A percentile compares a stretch with the other conserved stretches of the same genome.
These are phyloP conservation scores for Herpetospermum pedunculosum DNA, from an alignment of 306 rosid species.

Conservation along the genomic window DNA sequence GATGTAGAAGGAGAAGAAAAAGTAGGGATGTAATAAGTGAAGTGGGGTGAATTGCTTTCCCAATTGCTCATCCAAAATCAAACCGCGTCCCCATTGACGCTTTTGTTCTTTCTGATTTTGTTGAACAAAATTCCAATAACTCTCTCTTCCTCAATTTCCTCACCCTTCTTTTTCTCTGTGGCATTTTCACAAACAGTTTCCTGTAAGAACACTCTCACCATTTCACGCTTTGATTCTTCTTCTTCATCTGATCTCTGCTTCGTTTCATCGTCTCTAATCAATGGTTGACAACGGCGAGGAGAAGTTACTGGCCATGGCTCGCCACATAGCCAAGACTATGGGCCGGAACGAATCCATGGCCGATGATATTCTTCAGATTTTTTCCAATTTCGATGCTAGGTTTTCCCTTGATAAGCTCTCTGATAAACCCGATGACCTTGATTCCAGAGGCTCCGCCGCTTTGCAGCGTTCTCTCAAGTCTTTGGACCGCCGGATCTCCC, in stretches of 20 bases:
- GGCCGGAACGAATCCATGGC: conserved; percentile 71
- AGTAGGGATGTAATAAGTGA: no score
- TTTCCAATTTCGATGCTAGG: conserved; percentile 84
- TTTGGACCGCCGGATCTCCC: conserved; percentile 73
- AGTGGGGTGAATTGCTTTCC: no score
- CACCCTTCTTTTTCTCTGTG: no score
- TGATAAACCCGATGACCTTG: conserved; percentile 28
- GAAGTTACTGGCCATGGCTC: conserved; percentile 74
- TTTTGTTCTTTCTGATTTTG: no score
- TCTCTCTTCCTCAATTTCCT: no score
- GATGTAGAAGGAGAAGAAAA: no score
- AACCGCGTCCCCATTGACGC: no score
- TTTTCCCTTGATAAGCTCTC: conserved; percentile 81
- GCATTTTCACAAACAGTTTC: no score
- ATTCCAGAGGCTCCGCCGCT: conserved; percentile 34
- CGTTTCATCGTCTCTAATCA: neutral
- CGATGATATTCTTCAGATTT: conserved; percentile 80
- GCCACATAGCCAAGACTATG: conserved; percentile 91
- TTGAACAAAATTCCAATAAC: no score
- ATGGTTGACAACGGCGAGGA: conserved; percentile 97
- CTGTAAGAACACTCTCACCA: neutral
- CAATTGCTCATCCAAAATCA: no score
- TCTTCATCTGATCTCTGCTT: no score
- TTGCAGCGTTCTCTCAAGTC: conserved; percentile 60
- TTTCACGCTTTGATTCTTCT: neutral